These are phyloP conservation scores for Fusarium nurragi DNA, from an alignment of 2,329 filamentous ascomycete species.

Conservation along the genomic window DNA sequence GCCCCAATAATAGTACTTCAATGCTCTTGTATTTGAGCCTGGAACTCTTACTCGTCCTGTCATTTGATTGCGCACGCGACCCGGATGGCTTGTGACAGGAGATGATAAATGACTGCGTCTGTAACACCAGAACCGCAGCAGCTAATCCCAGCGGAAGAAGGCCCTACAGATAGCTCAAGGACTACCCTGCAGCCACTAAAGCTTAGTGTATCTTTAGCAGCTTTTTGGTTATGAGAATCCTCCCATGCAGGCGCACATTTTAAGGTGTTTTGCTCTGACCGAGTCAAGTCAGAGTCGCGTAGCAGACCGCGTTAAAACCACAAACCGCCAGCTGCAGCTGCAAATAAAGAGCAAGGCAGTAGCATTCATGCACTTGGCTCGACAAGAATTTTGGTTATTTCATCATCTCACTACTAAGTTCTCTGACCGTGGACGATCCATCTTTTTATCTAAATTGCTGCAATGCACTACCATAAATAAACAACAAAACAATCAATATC, in stretches of 20 bases:
- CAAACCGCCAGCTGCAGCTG: conserved; percentile 18
- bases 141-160: conserved; percentile 18
- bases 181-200: conserved; percentile 28
- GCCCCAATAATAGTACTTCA: not conserved
- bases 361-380: not conserved
- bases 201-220: conserved; percentile 32
- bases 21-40: not conserved
- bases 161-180: conserved; percentile 11
- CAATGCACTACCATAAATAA: conserved; percentile 14
- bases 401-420: not conserved
- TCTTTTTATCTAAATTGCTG: not conserved
- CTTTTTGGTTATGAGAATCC: conserved; percentile 6
- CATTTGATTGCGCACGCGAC: conserved; percentile 9
- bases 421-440: not conserved
- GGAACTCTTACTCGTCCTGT: not conserved
- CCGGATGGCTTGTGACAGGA: conserved; percentile 1
- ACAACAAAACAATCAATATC: conserved; percentile 29
- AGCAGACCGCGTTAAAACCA: conserved; percentile 31
- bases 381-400: not conserved
- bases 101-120: not conserved
- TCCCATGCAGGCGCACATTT: conserved; percentile 14
- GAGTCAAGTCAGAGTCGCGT: conserved; percentile 31
- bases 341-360: not conserved
- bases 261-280: conserved; percentile 21
- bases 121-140: not conserved